Evolutionary conservation across 176 grass and related monocot species (phyloP), one percentile per base, ranked within the genome.

Genomic region (Lolium perenne): DNA sequence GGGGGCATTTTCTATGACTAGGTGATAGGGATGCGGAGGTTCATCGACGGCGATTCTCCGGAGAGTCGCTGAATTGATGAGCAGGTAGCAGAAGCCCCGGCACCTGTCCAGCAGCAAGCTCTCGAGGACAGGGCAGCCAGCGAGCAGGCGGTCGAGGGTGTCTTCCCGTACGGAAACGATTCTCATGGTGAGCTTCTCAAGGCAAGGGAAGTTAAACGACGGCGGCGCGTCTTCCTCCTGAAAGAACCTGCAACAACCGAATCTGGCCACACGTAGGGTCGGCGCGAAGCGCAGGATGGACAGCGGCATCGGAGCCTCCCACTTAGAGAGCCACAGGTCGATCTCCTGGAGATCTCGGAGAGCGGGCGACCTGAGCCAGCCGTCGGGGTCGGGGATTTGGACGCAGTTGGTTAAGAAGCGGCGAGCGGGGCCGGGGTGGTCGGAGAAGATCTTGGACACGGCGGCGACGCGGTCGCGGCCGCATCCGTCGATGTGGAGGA

Each of bases 1-100:
- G 12, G 71, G 71, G 22, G 71, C 61, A 64, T 64, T 64, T 32
- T 64, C 61, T 64, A 64, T 64, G 61, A 64, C 61, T 29, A 64
- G 61, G 4, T 64, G 61, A 64, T 63, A 26, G 8, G 5, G 0
- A 5, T 29, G 12, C 4, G 1, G 23, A 64, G 3, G 1, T 1
- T 6, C 23, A 64, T 6, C 1, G 61, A 29, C 15, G 11, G 23
- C 61, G 23, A 64, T 32, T 63, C 23, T 64, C 56, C 56, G 5
- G n/a, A 58, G 56, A 58, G 56, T n/a, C 18, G 56, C 18, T n/a
- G 56, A 58, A 9, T n/a, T 58, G 18, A 58, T 58, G 18, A 58
- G 56, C 56, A 58, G 18, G 56, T n/a, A n/a, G 56, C 1, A 2
- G 56, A 20, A 58, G 56, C 56, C 56, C 16, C 6, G 8, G 56